These are phyloP conservation scores for Penicillium flavigenum DNA, from an alignment of 495 filamentous ascomycete genomes.

Conservation along the genomic window DNA sequence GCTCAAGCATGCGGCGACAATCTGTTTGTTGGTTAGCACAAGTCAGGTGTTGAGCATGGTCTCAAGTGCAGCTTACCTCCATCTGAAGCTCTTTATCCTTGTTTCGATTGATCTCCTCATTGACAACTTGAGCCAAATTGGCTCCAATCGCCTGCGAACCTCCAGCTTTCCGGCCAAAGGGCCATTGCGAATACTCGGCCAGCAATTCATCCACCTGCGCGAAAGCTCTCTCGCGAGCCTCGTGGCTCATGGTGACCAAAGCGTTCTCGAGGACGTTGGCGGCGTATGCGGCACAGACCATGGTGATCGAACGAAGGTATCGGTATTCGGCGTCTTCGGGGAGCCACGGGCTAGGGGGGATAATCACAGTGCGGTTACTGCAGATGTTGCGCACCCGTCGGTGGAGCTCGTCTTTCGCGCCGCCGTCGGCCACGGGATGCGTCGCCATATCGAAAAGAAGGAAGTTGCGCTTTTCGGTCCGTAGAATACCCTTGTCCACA, in stretches of 20 bases:
- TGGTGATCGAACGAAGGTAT: conserved; percentile 83
- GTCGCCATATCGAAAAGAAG: conserved; percentile 99
- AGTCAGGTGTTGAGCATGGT: not conserved
- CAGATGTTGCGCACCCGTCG: conserved; percentile 88
- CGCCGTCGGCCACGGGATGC: conserved; percentile 94
- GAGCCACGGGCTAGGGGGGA: conserved; percentile 78
- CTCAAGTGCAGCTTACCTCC: conserved; percentile 60
- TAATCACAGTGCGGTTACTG: conserved; percentile 89
- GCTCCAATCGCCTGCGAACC: conserved; percentile 80
- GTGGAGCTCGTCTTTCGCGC: conserved; percentile 95
- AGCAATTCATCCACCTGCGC: conserved; percentile 95
- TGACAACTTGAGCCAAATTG: conserved; percentile 84
- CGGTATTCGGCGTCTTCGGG: conserved; percentile 93
- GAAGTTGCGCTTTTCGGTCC: conserved; percentile 99
- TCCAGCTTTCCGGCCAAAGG: conserved; percentile 78
- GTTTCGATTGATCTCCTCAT: conserved; percentile 78
- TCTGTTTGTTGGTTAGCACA: conserved; percentile 46
- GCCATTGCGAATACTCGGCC: conserved; percentile 95
- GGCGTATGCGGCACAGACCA: conserved; percentile 98
- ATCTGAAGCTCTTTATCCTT: conserved; percentile 94
- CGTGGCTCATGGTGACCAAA: conserved; percentile 88
- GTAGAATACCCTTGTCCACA: conserved; percentile 96
- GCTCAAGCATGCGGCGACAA: conserved; percentile 92
- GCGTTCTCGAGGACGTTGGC: conserved; percentile 98
- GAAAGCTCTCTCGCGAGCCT: conserved; percentile 89